Evolutionary conservation across 139 green algal genomes (phyloP).

Genomic region (Desmodesmus armatus): DNA sequence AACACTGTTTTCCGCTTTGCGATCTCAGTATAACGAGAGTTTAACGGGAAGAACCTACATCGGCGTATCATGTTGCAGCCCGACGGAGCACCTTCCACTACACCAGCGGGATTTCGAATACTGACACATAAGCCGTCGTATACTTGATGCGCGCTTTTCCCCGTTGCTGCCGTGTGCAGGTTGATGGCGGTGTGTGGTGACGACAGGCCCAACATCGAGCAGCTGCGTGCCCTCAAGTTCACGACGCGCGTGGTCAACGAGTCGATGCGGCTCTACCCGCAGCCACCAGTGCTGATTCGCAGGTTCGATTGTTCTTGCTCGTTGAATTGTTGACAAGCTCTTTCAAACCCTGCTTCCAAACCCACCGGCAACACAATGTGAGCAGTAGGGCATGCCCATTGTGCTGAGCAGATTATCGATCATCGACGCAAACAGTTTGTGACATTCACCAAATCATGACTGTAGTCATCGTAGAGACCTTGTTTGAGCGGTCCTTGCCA

Average conservation of each 20-base stretch:
- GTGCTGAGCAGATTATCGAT: too few species aligned
- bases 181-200: constrained; percentile 81
- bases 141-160: too few species aligned
- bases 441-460: too few species aligned
- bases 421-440: too few species aligned
- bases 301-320: too few species aligned
- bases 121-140: too few species aligned
- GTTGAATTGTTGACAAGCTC: constrained; percentile 45
- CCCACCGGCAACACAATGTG: background rate
- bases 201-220: constrained; percentile 71
- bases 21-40: background rate
- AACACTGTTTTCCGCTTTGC: background rate
- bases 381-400: too few species aligned
- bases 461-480: too few species aligned
- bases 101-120: too few species aligned
- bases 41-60: background rate
- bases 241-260: constrained; percentile 90
- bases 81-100: too few species aligned
- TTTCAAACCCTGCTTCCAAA: background rate
- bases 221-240: constrained; percentile 73
- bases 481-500: too few species aligned
- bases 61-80: background rate
- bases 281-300: constrained; percentile 96
- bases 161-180: too few species aligned
- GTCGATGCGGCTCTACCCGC: constrained; percentile 94